Percentiles rank a stretch among this genome's conserved stretches.
Evolutionary conservation across 1,284 basidiomycete genomes (phyloP).

Genomic region (Rhodotorula sp.): DNA sequence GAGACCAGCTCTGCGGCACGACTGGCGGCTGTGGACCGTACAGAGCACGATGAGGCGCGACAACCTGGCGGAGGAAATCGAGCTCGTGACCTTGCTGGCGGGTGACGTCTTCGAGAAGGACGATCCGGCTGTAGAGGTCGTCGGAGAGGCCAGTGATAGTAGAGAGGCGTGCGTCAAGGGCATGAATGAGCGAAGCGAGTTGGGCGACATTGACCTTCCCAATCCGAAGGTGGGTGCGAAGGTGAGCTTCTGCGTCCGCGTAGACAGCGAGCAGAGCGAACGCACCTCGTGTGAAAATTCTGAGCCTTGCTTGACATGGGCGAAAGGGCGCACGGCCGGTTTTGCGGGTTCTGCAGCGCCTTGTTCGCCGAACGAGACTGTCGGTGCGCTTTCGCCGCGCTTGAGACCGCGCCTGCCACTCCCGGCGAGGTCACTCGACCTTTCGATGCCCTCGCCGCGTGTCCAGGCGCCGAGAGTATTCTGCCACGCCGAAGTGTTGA

Average conservation of each 20-base stretch:
- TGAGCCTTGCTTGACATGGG: no score
- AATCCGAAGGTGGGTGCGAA: background rate
- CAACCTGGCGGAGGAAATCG: background rate
- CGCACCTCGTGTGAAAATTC: background rate
- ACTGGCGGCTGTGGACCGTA: background rate
- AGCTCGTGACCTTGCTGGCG: background rate
- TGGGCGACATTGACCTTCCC: background rate
- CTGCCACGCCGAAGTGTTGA: no score
- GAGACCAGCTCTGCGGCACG: no score
- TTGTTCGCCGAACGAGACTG: no score
- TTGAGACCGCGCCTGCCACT: background rate
- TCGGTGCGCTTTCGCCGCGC: no score
- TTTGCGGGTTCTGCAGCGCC: no score
- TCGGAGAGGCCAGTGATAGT: background rate
- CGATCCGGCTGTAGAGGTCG: background rate
- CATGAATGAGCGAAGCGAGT: background rate
- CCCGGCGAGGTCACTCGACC: background rate
- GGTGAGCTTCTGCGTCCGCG: background rate
- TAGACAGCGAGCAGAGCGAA: no score
- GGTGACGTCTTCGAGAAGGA: background rate
- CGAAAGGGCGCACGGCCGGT: no score
- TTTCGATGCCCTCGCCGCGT: background rate
- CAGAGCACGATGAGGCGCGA: background rate
- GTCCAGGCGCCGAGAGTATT: background rate
- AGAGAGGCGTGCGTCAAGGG: slow-evolving; percentile 3